A percentile compares a stretch with the other conserved stretches of the same genome.
phyloP scores from a whole-genome alignment of 768 basidiomycete species.

The Tephrocybe sp. region DNA sequence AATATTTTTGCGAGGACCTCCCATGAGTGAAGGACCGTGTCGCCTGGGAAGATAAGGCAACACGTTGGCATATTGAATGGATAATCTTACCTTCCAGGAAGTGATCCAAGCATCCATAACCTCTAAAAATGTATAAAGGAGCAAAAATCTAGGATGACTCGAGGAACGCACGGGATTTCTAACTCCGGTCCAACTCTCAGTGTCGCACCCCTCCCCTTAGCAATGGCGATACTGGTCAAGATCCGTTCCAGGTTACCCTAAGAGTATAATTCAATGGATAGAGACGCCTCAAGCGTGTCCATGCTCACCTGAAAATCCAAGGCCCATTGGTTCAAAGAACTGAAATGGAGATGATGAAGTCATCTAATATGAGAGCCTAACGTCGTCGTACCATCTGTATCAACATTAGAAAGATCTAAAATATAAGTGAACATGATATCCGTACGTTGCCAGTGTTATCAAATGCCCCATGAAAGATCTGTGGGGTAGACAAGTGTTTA shows the following conservation, averaged over 20 bases:
- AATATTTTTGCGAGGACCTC: constrained; percentile 94
- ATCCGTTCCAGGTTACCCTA: constrained; percentile 96
- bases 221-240: constrained; percentile 80
- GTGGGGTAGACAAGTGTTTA: background rate
- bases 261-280: background rate
- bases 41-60: constrained; percentile 53
- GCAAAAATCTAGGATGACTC: background rate
- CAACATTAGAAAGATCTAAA: background rate
- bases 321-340: constrained; percentile 97
- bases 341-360: constrained; percentile 28
- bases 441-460: constrained; percentile 84
- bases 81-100: constrained; percentile 81
- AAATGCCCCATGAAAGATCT: constrained; percentile 72
- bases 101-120: constrained; percentile 97
- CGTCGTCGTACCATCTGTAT: constrained; percentile 15
- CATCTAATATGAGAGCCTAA: constrained; percentile 2
- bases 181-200: constrained; percentile 95
- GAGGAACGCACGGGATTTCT: constrained; percentile 78
- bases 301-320: constrained; percentile 82
- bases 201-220: constrained; percentile 85
- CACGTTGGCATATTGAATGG: background rate
- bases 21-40: constrained; percentile 96
- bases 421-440: background rate
- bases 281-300: background rate
- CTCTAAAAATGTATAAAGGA: constrained; percentile 44